Percentiles rank a stretch among this genome's conserved stretches.
Evolutionary conservation across 805 yeast genomes (phyloP).

Genomic region (Brettanomyces nanus): DNA sequence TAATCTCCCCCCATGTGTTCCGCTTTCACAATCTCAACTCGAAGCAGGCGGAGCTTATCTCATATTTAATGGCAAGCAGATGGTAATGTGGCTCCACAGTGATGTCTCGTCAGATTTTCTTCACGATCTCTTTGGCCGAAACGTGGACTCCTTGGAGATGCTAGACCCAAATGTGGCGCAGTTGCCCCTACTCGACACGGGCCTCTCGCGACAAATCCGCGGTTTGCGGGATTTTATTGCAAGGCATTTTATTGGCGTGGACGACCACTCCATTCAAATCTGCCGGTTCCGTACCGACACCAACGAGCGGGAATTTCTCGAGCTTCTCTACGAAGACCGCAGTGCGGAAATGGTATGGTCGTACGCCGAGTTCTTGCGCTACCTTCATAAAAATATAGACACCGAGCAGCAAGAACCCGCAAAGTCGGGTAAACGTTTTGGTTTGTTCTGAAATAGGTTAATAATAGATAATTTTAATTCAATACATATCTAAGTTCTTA

Average conservation of each 20-base stretch:
- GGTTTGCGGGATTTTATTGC: conserved; percentile 52
- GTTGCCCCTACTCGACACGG: conserved; percentile 65
- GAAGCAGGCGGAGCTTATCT: conserved; percentile 71
- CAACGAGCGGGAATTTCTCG: conserved; percentile 46
- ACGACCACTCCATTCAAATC: conserved; percentile 44
- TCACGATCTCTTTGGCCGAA: conserved; percentile 64
- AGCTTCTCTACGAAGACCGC: conserved; percentile 68
- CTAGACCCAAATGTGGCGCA: conserved; percentile 44
- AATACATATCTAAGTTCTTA: not conserved
- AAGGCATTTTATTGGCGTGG: conserved; percentile 27
- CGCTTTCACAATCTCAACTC: conserved; percentile 33
- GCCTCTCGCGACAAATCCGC: conserved; percentile 59
- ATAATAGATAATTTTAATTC: no score
- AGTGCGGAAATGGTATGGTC: conserved; percentile 43
- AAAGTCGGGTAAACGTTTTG: conserved; percentile 1
- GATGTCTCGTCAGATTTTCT: conserved; percentile 59
- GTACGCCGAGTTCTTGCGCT: conserved; percentile 59
- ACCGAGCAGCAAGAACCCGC: conserved; percentile 32
- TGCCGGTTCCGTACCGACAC: conserved; percentile 62
- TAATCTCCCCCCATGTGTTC: conserved; percentile 41
- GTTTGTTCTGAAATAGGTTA: not conserved
- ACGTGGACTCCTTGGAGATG: conserved; percentile 35
- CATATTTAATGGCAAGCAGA: conserved; percentile 56
- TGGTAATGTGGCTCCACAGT: conserved; percentile 61
- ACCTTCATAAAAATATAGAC: conserved; percentile 57